phyloP scores from a whole-genome alignment of 306 rosid genomes.

The Prunus dulcis region DNA sequence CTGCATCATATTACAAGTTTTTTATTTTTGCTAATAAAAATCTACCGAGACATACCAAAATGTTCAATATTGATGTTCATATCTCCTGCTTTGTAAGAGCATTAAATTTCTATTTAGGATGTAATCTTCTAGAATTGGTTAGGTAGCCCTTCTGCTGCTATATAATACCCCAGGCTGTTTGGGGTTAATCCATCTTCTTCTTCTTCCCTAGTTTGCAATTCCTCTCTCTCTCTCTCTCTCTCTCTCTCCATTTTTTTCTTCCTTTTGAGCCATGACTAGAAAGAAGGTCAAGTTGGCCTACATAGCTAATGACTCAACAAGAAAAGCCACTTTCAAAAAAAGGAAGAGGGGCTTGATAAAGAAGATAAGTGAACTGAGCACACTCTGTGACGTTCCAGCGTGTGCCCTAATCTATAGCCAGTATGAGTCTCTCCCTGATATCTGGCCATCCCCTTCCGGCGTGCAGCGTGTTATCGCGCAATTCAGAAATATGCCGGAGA shows the following conservation, averaged over 20 bases:
- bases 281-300: constrained; percentile 49
- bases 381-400: constrained; percentile 52
- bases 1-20: too few species aligned
- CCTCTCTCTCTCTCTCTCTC: too few species aligned
- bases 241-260: not conserved
- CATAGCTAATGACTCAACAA: constrained; percentile 33
- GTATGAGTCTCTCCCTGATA: constrained; percentile 36
- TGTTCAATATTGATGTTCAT: too few species aligned
- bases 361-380: constrained; percentile 49
- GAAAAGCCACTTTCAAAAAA: constrained; percentile 59
- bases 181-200: too few species aligned
- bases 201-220: too few species aligned
- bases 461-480: constrained; percentile 19
- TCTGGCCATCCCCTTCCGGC: constrained; percentile 44
- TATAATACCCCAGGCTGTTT: too few species aligned
- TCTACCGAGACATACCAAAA: too few species aligned
- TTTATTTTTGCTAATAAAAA: too few species aligned
- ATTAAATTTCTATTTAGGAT: too few species aligned
- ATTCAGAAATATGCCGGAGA: constrained; percentile 32
- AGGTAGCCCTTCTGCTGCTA: too few species aligned
- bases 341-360: constrained; percentile 61
- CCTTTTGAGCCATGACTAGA: constrained; percentile 38
- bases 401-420: constrained; percentile 54
- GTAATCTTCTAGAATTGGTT: too few species aligned
- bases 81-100: too few species aligned